A percentile compares a stretch with the other conserved stretches of the same genome.
Conservation (phyloP, 345 rosid genomes). For the Citrus reticulata region DNA sequence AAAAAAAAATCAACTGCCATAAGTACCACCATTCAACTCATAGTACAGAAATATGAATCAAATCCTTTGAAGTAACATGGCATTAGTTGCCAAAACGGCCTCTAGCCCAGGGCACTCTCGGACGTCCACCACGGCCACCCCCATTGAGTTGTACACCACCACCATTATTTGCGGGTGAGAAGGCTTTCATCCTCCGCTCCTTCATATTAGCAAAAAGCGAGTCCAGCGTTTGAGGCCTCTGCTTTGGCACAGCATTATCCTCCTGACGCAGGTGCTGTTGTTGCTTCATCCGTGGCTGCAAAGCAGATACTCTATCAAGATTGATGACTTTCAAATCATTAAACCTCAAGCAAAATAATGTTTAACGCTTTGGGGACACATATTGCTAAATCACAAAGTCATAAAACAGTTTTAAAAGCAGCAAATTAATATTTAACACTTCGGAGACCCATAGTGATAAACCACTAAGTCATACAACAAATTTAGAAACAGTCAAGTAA, state of each 20-base stretch:
- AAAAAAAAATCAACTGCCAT: not conserved
- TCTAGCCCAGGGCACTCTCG: constrained; percentile 55
- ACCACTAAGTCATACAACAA: not conserved
- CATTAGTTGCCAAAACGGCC: constrained; percentile 46
- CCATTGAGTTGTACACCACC: constrained; percentile 20
- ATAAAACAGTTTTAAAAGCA: too few species aligned
- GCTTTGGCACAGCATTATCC: constrained; percentile 36
- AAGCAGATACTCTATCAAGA: not conserved
- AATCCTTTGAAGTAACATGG: not conserved
- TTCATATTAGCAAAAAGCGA: constrained; percentile 81
- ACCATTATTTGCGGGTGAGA: constrained; percentile 18
- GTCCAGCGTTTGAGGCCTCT: constrained; percentile 73
- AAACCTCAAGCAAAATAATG: not conserved
- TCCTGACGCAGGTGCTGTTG: constrained; percentile 27
- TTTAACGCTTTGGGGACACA: too few species aligned
- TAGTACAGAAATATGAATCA: constrained; percentile 1
- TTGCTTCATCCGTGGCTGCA: constrained; percentile 17
- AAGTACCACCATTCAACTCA: not conserved
- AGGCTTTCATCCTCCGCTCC: constrained; percentile 62
- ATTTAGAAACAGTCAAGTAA: not conserved
- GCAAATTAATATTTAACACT: too few species aligned
- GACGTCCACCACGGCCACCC: constrained; percentile 23
- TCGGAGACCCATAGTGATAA: not conserved
- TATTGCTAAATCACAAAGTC: too few species aligned
- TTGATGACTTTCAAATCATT: not conserved